Evolutionary conservation across 2,329 filamentous ascomycete genomes (phyloP).

Genomic region (Penicillium frequentans): DNA sequence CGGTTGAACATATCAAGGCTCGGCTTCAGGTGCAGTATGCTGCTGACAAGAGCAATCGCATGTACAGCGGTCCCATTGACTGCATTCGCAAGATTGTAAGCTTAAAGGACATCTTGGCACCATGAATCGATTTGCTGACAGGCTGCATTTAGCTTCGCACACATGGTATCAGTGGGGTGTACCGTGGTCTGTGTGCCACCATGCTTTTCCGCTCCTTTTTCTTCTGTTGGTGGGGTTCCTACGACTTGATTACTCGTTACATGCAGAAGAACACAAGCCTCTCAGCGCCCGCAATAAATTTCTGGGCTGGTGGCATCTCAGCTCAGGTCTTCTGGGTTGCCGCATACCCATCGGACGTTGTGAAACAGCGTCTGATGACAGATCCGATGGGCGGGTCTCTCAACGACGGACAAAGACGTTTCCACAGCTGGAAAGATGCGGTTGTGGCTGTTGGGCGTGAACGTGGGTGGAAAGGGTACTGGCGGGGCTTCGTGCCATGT

Average conservation of each 20-base stretch:
- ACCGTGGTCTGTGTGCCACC: constrained; percentile 81
- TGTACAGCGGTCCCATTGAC: constrained; percentile 87
- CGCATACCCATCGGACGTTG: constrained; percentile 86
- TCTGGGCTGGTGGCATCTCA: constrained; percentile 92
- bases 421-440: constrained; percentile 76
- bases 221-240: constrained; percentile 98
- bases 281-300: constrained; percentile 80
- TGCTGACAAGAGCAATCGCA: constrained; percentile 69
- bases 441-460: constrained; percentile 75
- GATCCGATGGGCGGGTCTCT: constrained; percentile 76
- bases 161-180: constrained; percentile 79
- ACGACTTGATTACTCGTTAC: constrained; percentile 75
- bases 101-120: background rate
- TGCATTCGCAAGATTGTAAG: constrained; percentile 65
- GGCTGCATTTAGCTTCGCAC: constrained; percentile 37
- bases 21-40: constrained; percentile 93
- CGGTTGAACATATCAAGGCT: constrained; percentile 93
- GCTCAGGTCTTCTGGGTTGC: constrained; percentile 95
- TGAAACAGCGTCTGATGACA: constrained; percentile 97
- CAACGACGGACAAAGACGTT: constrained; percentile 66
- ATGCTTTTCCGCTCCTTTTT: constrained; percentile 89
- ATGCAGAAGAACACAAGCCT: constrained; percentile 68
- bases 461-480: constrained; percentile 76
- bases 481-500: constrained; percentile 90
- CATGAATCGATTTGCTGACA: background rate